Conservation (phyloP, 2,329 filamentous ascomycete species). For the Penicillium sclerotigenum region DNA sequence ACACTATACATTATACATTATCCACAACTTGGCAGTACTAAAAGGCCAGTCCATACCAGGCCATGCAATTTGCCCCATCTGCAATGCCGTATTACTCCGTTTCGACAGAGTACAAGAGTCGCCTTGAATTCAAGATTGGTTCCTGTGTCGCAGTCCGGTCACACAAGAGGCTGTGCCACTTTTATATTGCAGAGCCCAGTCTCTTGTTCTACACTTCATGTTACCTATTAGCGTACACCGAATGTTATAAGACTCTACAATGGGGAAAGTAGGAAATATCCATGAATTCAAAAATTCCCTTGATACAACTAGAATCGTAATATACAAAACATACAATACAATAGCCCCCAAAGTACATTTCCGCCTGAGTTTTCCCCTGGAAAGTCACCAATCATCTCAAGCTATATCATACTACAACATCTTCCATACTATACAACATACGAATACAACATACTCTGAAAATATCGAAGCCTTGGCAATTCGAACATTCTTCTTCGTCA, state of each 20-base stretch:
- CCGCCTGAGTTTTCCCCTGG: not conserved
- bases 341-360: not conserved
- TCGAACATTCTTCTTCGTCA: not conserved
- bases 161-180: not conserved
- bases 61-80: not conserved
- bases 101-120: not conserved
- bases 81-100: not conserved
- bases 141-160: not conserved
- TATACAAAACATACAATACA: not conserved
- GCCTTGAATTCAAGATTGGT: not conserved
- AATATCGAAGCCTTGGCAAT: not conserved
- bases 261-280: not conserved
- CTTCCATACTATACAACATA: not conserved
- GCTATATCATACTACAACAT: not conserved
- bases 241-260: no score
- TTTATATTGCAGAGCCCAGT: not conserved
- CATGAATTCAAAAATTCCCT: not conserved
- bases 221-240: not conserved
- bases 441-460: not conserved
- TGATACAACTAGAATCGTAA: not conserved
- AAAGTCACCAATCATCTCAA: not conserved
- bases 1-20: not conserved
- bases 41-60: not conserved
- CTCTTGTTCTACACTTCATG: not conserved
- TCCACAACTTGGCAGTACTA: not conserved